Percentiles rank a stretch among this genome's conserved stretches.
Evolutionary conservation across 805 yeast genomes (phyloP).

Genomic region (Metschnikowia baotianmanensis): DNA sequence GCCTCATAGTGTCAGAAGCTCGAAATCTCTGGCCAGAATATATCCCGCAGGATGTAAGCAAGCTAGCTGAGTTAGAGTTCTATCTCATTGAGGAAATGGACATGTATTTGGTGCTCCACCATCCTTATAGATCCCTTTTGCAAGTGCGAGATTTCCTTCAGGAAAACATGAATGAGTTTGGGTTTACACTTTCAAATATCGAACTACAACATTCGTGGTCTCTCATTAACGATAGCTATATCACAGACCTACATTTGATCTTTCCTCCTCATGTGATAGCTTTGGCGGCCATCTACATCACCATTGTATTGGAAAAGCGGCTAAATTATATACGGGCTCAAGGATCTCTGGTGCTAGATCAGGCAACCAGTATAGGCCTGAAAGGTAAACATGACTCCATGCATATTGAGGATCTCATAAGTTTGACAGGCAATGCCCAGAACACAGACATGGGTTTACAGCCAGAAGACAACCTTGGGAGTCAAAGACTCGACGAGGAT

Average conservation of each 20-base stretch:
- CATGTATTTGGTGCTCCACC: slow-evolving; percentile 67
- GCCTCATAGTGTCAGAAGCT: slow-evolving; percentile 81
- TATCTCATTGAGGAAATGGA: slow-evolving; percentile 87
- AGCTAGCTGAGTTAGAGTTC: slow-evolving; percentile 93
- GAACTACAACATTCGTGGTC: slow-evolving; percentile 90
- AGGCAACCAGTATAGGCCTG: slow-evolving; percentile 18
- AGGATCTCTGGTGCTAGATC: slow-evolving; percentile 2
- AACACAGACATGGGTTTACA: slow-evolving; percentile 4
- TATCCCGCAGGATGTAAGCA: slow-evolving; percentile 86
- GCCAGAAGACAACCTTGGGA: slow-evolving; percentile 21
- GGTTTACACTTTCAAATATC: slow-evolving; percentile 46
- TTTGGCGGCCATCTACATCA: slow-evolving; percentile 73
- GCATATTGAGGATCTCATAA: slow-evolving; percentile 40
- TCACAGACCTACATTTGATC: slow-evolving; percentile 79
- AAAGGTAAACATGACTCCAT: slow-evolving; percentile 18
- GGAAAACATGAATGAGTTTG: slow-evolving; percentile 27
- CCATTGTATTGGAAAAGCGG: slow-evolving; percentile 56
- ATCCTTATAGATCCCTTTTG: slow-evolving; percentile 65
- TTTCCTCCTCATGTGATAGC: slow-evolving; percentile 92
- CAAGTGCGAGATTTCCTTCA: slow-evolving; percentile 48
- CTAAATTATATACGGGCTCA: slow-evolving; percentile 21
- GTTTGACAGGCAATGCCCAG: slow-evolving; percentile 16
- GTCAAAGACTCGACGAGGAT: slow-evolving; percentile 33
- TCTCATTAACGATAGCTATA: slow-evolving; percentile 81
- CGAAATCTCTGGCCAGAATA: slow-evolving; percentile 92